Evolutionary conservation across 2,329 filamentous ascomycete species (phyloP).

Genomic region (Diplodia mutila): DNA sequence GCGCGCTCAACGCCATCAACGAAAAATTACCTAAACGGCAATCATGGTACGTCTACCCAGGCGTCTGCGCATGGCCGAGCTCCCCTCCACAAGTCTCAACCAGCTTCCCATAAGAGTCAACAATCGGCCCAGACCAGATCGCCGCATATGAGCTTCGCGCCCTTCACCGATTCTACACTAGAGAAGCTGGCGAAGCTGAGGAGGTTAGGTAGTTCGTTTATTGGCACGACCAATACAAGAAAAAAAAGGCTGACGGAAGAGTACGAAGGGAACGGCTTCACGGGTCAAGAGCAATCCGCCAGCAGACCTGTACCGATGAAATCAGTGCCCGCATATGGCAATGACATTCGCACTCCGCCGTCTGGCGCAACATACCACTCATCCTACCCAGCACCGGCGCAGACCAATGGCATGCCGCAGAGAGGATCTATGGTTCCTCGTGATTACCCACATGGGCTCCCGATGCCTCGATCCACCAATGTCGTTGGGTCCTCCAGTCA

Average conservation of each 20-base stretch:
- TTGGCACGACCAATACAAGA: neutral
- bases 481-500: too few relatives aligned
- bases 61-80: neutral
- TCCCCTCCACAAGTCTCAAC: neutral
- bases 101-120: neutral
- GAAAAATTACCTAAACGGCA: neutral
- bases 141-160: neutral
- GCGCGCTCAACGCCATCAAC: neutral
- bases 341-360: neutral
- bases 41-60: constrained; percentile 7
- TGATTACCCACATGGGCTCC: constrained; percentile 8
- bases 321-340: neutral
- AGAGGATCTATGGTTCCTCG: neutral
- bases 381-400: neutral
- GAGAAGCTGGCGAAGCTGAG: neutral
- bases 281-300: too few relatives aligned
- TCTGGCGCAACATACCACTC: neutral
- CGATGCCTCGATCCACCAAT: neutral
- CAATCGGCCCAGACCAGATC: neutral
- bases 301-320: neutral
- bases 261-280: neutral
- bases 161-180: neutral
- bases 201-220: neutral
- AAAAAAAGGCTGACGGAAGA: constrained; percentile 3
- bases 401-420: neutral